Base-by-base conservation (phyloP, 1,284 basidiomycete genomes). In the Tylopilus sp. region DNA sequence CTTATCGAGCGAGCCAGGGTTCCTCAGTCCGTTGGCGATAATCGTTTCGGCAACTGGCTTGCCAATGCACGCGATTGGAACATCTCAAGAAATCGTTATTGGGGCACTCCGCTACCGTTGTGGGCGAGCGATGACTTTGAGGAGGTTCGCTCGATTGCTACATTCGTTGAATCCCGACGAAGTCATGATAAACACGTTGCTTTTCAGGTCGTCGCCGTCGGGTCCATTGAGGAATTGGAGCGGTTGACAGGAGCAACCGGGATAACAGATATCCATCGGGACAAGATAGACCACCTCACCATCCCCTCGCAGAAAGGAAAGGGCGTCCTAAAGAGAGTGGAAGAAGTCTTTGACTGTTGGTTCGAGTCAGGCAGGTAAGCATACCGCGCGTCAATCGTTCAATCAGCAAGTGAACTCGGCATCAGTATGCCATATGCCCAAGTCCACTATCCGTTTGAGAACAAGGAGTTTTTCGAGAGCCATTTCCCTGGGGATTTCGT, bases 271-370 rank as follows among this genome's bases (percentile, higher is more conserved):
- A 69, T 99, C 43, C 97, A 99, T 71, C 79, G 94, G 50, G 94
- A 99, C 57, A 92, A 84, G 65, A 94, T 99, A 60, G 95, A 98
- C 69, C 82, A 91, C 64, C 92, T 99, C 73, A 95, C 92, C 49
- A 98, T 99, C 61, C 97, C 96, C 5, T 97, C 94, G 29, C 77
- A 88, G 65, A 71, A 84, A 68, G 96, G 95, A 55, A 97, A 95
- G 65, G 97, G 96, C 18, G 70, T 73, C 18, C 74, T 99, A 37
- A 91, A 81, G 69, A 85, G 96, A 51, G 80, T 98, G 16, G 92
- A 97, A 53, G 97, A 98, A 69, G 94, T 99, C 28, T 99, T 99
- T 68, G 97, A 99, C 69, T 99, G 97, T 68, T 99, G 97, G 97
- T 99, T 99, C 68, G 97, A 99, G 74, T 98, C 96, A 7, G 97